Conservation (phyloP, 2,329 filamentous ascomycete species). For the Fusarium vanettenii region DNA sequence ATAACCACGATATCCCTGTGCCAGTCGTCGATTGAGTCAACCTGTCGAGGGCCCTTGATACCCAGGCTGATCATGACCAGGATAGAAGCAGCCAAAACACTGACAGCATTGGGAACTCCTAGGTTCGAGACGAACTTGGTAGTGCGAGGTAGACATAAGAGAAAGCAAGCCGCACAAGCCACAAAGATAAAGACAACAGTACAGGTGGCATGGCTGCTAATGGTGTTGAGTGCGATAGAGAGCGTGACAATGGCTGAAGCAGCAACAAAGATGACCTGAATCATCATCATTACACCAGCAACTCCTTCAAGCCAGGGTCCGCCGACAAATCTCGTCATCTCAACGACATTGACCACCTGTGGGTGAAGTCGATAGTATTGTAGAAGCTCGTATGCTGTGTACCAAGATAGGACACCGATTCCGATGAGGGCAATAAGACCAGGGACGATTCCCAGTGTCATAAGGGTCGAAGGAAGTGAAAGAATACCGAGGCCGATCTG, state of each 20-base stretch:
- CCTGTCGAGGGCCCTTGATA: constrained; percentile 1
- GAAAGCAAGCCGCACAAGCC: constrained; percentile 11
- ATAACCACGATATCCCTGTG: constrained; percentile 15
- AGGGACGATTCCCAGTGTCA: constrained; percentile 72
- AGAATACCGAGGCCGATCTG: constrained; percentile 55
- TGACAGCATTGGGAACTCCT: constrained; percentile 31
- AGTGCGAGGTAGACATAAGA: constrained; percentile 23
- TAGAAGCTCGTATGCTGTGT: constrained; percentile 58
- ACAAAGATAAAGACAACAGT: constrained; percentile 33
- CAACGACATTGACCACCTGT: constrained; percentile 75
- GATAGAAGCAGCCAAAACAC: constrained; percentile 23
- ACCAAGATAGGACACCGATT: constrained; percentile 72
- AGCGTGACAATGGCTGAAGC: constrained; percentile 32
- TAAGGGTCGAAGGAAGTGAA: constrained; percentile 77
- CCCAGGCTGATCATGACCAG: constrained; percentile 37
- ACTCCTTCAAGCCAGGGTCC: constrained; percentile 24
- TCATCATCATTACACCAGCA: constrained; percentile 32
- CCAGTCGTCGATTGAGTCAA: constrained; percentile 17
- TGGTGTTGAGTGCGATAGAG: constrained; percentile 35
- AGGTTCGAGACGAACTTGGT: constrained; percentile 30
- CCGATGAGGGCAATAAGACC: constrained; percentile 76
- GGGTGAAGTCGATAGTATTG: constrained; percentile 75
- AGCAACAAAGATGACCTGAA: constrained; percentile 34
- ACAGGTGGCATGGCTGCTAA: constrained; percentile 22
- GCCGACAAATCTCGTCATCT: constrained; percentile 68